Evolutionary conservation across 495 filamentous ascomycete species (phyloP).

Genomic region (Talaromyces liani): DNA sequence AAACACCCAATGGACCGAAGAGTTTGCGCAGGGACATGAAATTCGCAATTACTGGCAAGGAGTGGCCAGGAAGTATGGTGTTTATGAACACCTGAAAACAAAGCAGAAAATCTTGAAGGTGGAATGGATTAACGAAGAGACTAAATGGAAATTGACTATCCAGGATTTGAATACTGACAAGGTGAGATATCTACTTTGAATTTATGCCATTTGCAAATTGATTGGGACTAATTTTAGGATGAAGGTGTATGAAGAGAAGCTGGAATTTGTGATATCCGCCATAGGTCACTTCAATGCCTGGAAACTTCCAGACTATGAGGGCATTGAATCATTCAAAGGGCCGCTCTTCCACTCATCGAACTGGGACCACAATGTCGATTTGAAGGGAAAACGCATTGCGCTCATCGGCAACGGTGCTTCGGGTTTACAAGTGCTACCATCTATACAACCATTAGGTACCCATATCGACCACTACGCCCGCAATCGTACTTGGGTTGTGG

Average conservation of each 20-base stretch:
- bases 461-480: conserved; percentile 59
- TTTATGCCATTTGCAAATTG: not conserved
- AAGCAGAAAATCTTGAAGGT: conserved; percentile 43
- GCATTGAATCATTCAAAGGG: conserved; percentile 41
- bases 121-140: conserved; percentile 43
- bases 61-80: conserved; percentile 51
- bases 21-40: conserved; percentile 57
- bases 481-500: conserved; percentile 63
- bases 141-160: conserved; percentile 44
- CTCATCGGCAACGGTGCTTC: conserved; percentile 55
- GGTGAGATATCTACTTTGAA: conserved; percentile 13
- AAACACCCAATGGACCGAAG: conserved; percentile 58
- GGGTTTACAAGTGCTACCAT: conserved; percentile 48
- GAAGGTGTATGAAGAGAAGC: conserved; percentile 42
- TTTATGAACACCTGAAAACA: conserved; percentile 47
- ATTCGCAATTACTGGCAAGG: conserved; percentile 60
- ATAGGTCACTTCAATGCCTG: conserved; percentile 48
- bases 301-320: conserved; percentile 44
- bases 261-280: conserved; percentile 56
- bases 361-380: conserved; percentile 43
- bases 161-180: conserved; percentile 26
- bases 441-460: conserved; percentile 48
- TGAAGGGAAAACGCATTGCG: conserved; percentile 48
- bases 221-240: conserved; percentile 7
- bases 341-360: conserved; percentile 45